Conservation (phyloP, 1,139 yeast species). For the Pneumocystis jirovecii region DNA sequence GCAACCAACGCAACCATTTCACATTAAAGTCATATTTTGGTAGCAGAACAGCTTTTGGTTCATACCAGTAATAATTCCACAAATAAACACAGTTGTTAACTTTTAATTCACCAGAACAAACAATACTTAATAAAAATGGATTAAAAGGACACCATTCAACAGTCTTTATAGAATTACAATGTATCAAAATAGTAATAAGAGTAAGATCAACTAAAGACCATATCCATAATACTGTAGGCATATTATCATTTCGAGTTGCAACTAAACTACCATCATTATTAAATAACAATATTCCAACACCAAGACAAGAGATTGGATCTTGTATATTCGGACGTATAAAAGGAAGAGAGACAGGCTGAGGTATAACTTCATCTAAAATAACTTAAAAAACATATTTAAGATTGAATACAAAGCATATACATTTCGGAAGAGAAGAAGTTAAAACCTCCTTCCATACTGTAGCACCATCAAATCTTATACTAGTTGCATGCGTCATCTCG, state of each 20-base stretch:
- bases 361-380: neutral
- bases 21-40: slow-evolving; percentile 11
- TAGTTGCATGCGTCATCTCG: slow-evolving; percentile 11
- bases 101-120: slow-evolving; percentile 7
- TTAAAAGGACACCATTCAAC: slow-evolving; percentile 16
- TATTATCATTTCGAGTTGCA: slow-evolving; percentile 13
- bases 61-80: slow-evolving; percentile 10
- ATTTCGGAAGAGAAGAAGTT: slow-evolving; percentile 7
- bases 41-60: slow-evolving; percentile 7
- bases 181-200: slow-evolving; percentile 14
- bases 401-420: slow-evolving; percentile 1
- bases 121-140: slow-evolving; percentile 10
- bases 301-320: slow-evolving; percentile 13
- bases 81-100: slow-evolving; percentile 3
- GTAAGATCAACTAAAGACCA: slow-evolving; percentile 14
- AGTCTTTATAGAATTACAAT: slow-evolving; percentile 6
- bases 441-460: slow-evolving; percentile 14
- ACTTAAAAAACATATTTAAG: neutral
- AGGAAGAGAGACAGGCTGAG: slow-evolving; percentile 14
- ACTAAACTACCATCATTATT: slow-evolving; percentile 14
- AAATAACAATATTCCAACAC: slow-evolving; percentile 12
- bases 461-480: slow-evolving; percentile 6
- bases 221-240: slow-evolving; percentile 17
- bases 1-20: slow-evolving; percentile 7
- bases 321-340: slow-evolving; percentile 3